phyloP scores from a whole-genome alignment of 768 basidiomycete species.

The Suillus cothurnatus region DNA sequence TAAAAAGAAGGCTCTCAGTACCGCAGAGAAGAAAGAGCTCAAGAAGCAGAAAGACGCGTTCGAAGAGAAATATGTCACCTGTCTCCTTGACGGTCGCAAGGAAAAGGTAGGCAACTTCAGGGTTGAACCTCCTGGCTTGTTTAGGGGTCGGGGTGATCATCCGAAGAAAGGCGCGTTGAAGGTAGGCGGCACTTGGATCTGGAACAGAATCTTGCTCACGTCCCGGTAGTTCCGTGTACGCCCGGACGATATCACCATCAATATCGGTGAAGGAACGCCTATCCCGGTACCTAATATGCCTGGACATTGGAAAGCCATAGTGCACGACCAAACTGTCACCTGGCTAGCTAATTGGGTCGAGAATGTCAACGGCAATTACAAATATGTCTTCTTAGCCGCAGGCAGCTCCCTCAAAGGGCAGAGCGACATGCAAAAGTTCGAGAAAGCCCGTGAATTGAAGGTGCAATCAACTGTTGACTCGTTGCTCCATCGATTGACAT shows the following conservation, averaged over 20 bases:
- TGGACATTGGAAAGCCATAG: slow-evolving; percentile 86
- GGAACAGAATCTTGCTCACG: slow-evolving; percentile 8
- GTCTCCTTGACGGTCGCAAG: slow-evolving; percentile 92
- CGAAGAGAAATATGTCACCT: slow-evolving; percentile 84
- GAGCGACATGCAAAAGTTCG: slow-evolving; percentile 97
- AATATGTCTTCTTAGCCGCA: slow-evolving; percentile 98
- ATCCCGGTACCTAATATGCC: slow-evolving; percentile 89
- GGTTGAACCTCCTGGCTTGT: slow-evolving; percentile 97
- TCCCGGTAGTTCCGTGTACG: slow-evolving; percentile 71
- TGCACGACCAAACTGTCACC: slow-evolving; percentile 95
- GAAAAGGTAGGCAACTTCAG: slow-evolving; percentile 99
- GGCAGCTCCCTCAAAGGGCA: slow-evolving; percentile 97
- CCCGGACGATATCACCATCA: slow-evolving; percentile 95
- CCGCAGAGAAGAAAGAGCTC: slow-evolving; percentile 87
- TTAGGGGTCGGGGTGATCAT: slow-evolving; percentile 97
- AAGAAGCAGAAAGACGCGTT: slow-evolving; percentile 84
- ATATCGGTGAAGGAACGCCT: slow-evolving; percentile 78
- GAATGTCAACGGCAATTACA: slow-evolving; percentile 93
- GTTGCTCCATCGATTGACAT: slow-evolving; percentile 13
- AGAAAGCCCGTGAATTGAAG: slow-evolving; percentile 96
- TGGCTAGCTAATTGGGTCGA: slow-evolving; percentile 99
- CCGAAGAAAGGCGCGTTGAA: slow-evolving; percentile 96
- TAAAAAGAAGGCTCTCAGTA: slow-evolving; percentile 84
- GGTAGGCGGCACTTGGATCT: slow-evolving; percentile 44
- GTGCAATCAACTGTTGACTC: slow-evolving; percentile 39